phyloP scores from a whole-genome alignment of 108 stramenopile genomes.

The Hondaea fermentalgiana region DNA sequence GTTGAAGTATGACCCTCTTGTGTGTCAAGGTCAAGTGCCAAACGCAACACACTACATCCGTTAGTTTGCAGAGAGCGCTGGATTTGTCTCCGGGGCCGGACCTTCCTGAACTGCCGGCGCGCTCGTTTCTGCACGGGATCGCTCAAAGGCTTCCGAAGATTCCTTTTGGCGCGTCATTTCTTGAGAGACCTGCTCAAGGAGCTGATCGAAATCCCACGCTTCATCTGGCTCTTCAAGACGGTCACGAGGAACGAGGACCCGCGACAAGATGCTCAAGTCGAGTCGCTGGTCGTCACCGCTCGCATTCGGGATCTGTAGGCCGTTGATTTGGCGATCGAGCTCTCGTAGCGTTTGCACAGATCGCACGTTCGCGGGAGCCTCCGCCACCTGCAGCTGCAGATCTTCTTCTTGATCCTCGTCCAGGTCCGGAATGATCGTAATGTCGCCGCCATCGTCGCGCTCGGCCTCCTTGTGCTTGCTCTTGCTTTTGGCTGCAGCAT shows the following conservation, averaged over 20 bases:
- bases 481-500: neutral
- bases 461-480: neutral
- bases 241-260: neutral
- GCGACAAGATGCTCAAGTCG: slow-evolving; percentile 9
- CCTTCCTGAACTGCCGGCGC: neutral
- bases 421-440: neutral
- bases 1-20: too few relatives aligned
- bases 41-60: too few relatives aligned
- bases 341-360: neutral
- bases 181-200: neutral
- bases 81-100: too few relatives aligned
- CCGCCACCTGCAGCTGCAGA: neutral
- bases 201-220: neutral
- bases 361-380: neutral
- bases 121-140: neutral
- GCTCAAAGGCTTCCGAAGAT: neutral
- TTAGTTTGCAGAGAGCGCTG: too few relatives aligned
- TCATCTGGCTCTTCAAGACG: neutral
- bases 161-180: neutral
- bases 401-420: slow-evolving; percentile 8
- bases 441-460: neutral
- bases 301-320: neutral
- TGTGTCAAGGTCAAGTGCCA: too few relatives aligned
- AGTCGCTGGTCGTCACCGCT: neutral
- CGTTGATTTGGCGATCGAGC: neutral